phyloP scores from a whole-genome alignment of 2,329 filamentous ascomycete genomes.

The Penicillium thymicola region DNA sequence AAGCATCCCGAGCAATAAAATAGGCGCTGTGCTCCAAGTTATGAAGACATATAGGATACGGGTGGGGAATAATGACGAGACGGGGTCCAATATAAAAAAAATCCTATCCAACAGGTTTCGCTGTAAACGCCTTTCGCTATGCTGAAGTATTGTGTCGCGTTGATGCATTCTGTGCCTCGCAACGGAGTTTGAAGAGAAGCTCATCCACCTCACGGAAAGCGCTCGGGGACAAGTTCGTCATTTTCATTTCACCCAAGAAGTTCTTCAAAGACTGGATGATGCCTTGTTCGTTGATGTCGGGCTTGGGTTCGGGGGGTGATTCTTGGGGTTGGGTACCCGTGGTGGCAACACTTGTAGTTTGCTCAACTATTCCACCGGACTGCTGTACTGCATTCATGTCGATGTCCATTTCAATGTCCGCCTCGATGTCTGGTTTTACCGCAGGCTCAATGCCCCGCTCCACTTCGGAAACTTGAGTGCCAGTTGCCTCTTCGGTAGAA shows the following conservation, averaged over 20 bases:
- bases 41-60: constrained; percentile 16
- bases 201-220: constrained; percentile 73
- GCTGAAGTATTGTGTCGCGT: constrained; percentile 44
- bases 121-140: constrained; percentile 38
- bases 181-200: constrained; percentile 73
- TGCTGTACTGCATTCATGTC: neutral
- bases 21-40: constrained; percentile 9
- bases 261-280: constrained; percentile 56
- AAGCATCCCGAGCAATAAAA: neutral
- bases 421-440: neutral
- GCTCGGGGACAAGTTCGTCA: constrained; percentile 58
- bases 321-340: constrained; percentile 17
- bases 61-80: constrained; percentile 18
- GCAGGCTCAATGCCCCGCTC: constrained; percentile 2
- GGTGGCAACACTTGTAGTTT: constrained; percentile 8
- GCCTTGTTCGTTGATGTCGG: constrained; percentile 25
- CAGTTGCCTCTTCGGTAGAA: constrained; percentile 16
- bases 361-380: neutral
- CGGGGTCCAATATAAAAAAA: constrained; percentile 5
- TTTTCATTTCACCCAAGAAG: constrained; percentile 59
- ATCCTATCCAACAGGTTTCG: constrained; percentile 9
- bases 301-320: neutral
- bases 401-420: constrained; percentile 3
- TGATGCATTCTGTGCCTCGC: constrained; percentile 69
- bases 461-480: constrained; percentile 18